These are phyloP conservation scores for Porcisia deanei DNA, from an alignment of 208 protist species.

Conservation along the genomic window DNA sequence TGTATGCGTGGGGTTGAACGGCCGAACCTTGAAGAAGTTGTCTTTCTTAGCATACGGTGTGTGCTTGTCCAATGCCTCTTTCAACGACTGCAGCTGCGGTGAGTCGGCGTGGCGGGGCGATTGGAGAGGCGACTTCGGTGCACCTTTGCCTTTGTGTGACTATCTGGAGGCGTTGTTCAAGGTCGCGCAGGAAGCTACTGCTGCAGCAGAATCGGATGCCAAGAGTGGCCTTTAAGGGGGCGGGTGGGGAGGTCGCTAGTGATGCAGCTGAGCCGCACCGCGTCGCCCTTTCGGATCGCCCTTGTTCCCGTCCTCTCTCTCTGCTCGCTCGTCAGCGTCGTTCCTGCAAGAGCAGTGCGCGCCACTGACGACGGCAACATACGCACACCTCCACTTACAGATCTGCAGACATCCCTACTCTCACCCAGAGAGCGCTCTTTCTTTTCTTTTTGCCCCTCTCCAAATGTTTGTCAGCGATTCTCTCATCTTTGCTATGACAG, in stretches of 20 bases:
- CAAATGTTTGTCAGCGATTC: neutral
- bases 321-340: neutral
- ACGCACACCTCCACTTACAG: neutral
- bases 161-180: slow-evolving; percentile 22
- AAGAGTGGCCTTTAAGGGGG: neutral
- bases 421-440: neutral
- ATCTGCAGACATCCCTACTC: neutral
- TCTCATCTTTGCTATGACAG: neutral
- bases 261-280: neutral
- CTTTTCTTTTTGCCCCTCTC: neutral
- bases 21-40: slow-evolving; percentile 90
- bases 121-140: neutral
- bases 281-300: neutral
- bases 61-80: slow-evolving; percentile 19
- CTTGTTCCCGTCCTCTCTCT: neutral
- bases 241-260: too few species aligned
- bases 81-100: neutral
- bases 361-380: neutral
- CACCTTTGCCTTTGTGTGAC: neutral
- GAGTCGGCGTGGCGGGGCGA: neutral
- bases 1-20: slow-evolving; percentile 80
- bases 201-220: neutral
- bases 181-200: slow-evolving; percentile 7
- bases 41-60: slow-evolving; percentile 85
- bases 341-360: neutral